These are phyloP conservation scores for Penicillium pulvis DNA, from an alignment of 495 filamentous ascomycete species.

Conservation along the genomic window DNA sequence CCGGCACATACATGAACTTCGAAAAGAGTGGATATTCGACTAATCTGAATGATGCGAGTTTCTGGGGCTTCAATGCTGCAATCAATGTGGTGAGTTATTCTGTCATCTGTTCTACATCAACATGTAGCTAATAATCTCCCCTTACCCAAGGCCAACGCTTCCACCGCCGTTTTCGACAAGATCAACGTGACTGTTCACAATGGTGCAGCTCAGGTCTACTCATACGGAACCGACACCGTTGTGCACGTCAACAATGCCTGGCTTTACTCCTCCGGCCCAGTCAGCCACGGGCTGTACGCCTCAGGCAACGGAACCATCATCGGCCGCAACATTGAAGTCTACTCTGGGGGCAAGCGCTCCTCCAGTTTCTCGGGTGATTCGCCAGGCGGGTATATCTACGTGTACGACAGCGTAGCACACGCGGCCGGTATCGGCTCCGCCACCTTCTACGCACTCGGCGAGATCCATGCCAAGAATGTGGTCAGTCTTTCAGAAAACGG, in stretches of 20 bases:
- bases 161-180: constrained; percentile 13
- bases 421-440: constrained; percentile 23
- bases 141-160: constrained; percentile 15
- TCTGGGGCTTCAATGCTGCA: constrained; percentile 24
- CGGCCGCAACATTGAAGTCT: constrained; percentile 14
- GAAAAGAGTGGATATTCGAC: constrained; percentile 22
- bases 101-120: background rate
- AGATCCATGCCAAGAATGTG: constrained; percentile 14
- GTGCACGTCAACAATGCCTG: constrained; percentile 21
- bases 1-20: constrained; percentile 13
- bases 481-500: constrained; percentile 17
- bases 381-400: constrained; percentile 18
- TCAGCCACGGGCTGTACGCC: constrained; percentile 22
- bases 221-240: constrained; percentile 18
- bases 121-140: background rate
- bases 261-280: constrained; percentile 25
- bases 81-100: constrained; percentile 19
- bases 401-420: constrained; percentile 22
- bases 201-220: constrained; percentile 18
- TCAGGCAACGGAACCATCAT: constrained; percentile 22
- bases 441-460: constrained; percentile 21
- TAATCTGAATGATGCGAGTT: constrained; percentile 21
- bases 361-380: constrained; percentile 25
- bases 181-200: constrained; percentile 21
- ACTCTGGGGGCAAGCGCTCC: constrained; percentile 21